phyloP scores from a whole-genome alignment of 2,329 filamentous ascomycete species.

The Fusarium begoniae region DNA sequence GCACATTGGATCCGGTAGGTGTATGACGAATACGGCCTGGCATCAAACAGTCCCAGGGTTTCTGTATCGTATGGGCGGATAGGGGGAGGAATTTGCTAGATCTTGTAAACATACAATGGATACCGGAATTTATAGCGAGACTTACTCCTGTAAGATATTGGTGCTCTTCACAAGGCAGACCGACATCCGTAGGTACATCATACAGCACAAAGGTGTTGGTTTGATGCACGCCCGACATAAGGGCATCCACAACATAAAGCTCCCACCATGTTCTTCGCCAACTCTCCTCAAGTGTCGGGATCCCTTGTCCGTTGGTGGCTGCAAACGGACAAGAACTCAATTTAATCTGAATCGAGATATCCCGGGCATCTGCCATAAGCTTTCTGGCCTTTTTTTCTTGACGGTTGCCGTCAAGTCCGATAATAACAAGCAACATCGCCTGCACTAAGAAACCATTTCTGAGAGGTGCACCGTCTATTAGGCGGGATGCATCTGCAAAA shows the following conservation, averaged over 20 bases:
- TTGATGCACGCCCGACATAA: constrained; percentile 6
- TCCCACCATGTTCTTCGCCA: constrained; percentile 14
- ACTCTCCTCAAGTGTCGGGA: background rate
- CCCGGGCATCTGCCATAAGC: background rate
- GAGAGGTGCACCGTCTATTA: background rate
- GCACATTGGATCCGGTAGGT: constrained; percentile 4
- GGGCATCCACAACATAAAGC: constrained; percentile 4
- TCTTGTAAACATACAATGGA: background rate
- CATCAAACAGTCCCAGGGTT: background rate
- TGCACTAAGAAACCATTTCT: background rate
- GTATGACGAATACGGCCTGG: background rate
- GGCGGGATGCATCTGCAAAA: background rate
- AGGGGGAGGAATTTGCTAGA: background rate
- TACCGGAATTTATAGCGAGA: background rate
- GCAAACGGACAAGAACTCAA: background rate
- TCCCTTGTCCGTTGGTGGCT: background rate
- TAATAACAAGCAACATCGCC: background rate
- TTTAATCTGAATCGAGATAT: background rate
- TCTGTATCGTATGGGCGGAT: background rate
- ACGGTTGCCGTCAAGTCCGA: background rate
- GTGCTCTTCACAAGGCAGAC: background rate
- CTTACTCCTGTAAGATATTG: background rate
- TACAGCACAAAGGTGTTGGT: background rate
- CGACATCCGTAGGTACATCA: background rate
- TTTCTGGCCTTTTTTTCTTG: background rate